Evolutionary conservation across 257 asterid genomes (phyloP), one percentile per base, ranked within the genome.

Genomic region (Capsicum rhomboideum): DNA sequence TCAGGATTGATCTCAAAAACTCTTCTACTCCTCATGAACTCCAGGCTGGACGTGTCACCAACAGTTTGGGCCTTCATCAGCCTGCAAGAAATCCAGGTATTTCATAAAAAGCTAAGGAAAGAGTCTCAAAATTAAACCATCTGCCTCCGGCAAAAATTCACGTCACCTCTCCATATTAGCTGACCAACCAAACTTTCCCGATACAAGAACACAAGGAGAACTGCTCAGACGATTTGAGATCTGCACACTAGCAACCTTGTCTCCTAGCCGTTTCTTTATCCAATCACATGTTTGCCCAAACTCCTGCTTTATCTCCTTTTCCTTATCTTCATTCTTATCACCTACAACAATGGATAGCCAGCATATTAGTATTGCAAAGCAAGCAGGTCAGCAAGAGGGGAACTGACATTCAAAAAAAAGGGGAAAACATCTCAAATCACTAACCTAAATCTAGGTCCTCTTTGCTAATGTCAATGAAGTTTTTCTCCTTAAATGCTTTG

Each of bases 141-240:
- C 56, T 13, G 37, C 44, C n/a, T 20, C 55, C 13, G 34, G 0
- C 29, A 55, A 83, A 10, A 16, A 0, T 50, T 9, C 82, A 84
- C 58, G 10, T 82, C 79, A 93, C 98, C 99, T 93, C 91, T 97
- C 99, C 99, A 97, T 97, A 85, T 97, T 95, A 64, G 99, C 98
- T 81, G 99, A 97, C 98, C 98, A 95, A 67, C 99, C 98, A 89
- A 97, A 97, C 88, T 97, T 97, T 83, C 98, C 98, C 1, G 99
- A 88, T 58, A 96, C 99, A 88, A 97, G 98, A 86, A 93, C 98
- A 88, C 98, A 97, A 67, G 99, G 99, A 42, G 99, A 97, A 49
- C 92, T 21, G 86, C 97, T 92, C 81, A 97, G 92, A 72, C 99
- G 98, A 84, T 88, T 95, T 59, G 99, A 97, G 82, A 97, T 91